Evolutionary conservation across 495 filamentous ascomycete genomes (phyloP).

Genomic region (Cryomyces antarcticus): DNA sequence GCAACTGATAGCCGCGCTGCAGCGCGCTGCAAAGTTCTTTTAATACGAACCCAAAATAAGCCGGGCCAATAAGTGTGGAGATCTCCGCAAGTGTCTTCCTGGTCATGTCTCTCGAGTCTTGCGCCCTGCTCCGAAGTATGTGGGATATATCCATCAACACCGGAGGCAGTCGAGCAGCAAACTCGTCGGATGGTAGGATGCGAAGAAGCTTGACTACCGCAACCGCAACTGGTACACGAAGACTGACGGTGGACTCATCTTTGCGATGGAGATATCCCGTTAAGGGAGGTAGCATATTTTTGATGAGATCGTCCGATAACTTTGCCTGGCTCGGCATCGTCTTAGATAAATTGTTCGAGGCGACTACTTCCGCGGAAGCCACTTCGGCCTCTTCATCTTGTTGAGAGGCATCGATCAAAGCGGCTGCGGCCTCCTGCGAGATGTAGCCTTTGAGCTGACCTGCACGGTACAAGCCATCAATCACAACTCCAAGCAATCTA

Average conservation of each 20-base stretch:
- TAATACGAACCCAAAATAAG: constrained; percentile 77
- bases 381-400: constrained; percentile 7
- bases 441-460: constrained; percentile 24
- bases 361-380: constrained; percentile 5
- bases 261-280: constrained; percentile 75
- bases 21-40: constrained; percentile 76
- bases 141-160: constrained; percentile 82
- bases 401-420: background rate
- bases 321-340: constrained; percentile 51
- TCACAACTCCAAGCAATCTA: constrained; percentile 56
- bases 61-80: constrained; percentile 52
- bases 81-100: constrained; percentile 74
- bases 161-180: constrained; percentile 52
- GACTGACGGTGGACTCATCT: constrained; percentile 77
- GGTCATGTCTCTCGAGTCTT: constrained; percentile 77
- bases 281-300: constrained; percentile 55
- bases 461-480: constrained; percentile 46
- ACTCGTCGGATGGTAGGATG: constrained; percentile 48
- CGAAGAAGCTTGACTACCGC: constrained; percentile 70
- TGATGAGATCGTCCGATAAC: constrained; percentile 50
- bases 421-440: constrained; percentile 19
- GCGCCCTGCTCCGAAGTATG: constrained; percentile 71
- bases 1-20: constrained; percentile 70
- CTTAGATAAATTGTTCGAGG: constrained; percentile 30
- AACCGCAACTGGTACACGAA: constrained; percentile 72